A percentile compares a stretch with the other conserved stretches of the same genome.
Evolutionary conservation across 192 early-diverging fungal genomes (phyloP).

Genomic region (Coemansia nantahalensis): DNA sequence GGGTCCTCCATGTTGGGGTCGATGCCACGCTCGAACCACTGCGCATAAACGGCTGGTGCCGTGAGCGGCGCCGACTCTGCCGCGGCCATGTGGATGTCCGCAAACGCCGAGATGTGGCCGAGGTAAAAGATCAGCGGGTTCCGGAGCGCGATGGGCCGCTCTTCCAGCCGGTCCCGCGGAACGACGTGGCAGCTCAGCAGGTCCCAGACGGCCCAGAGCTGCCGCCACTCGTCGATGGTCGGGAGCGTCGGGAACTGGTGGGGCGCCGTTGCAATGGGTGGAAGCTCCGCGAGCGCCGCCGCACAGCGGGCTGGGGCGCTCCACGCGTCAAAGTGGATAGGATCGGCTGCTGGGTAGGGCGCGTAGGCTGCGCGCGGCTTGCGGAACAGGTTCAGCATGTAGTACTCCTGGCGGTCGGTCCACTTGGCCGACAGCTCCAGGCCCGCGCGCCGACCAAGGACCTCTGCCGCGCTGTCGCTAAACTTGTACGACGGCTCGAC

Average conservation of each 20-base stretch:
- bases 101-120: conserved; percentile 76
- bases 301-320: conserved; percentile 3
- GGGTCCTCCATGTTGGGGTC: conserved; percentile 83
- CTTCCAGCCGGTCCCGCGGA: conserved; percentile 52
- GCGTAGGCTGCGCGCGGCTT: conserved; percentile 48
- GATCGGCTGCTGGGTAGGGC: no score
- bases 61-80: conserved; percentile 53
- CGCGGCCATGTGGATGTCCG: conserved; percentile 60
- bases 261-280: not conserved
- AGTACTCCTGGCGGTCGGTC: conserved; percentile 55
- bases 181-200: conserved; percentile 64
- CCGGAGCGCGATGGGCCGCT: conserved; percentile 77
- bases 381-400: conserved; percentile 57
- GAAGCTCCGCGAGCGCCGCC: not conserved
- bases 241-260: conserved; percentile 55
- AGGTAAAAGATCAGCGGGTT: conserved; percentile 91
- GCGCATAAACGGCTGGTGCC: conserved; percentile 60
- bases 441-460: conserved; percentile 51
- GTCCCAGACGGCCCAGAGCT: conserved; percentile 85
- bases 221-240: conserved; percentile 65
- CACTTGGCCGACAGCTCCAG: conserved; percentile 54
- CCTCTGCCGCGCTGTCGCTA: conserved; percentile 52
- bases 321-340: conserved; percentile 18
- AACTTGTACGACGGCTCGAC: conserved; percentile 92
- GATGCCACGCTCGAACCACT: conserved; percentile 94